Evolutionary conservation across 495 filamentous ascomycete species (phyloP).

Genomic region (Lophiostoma macrostomum): DNA sequence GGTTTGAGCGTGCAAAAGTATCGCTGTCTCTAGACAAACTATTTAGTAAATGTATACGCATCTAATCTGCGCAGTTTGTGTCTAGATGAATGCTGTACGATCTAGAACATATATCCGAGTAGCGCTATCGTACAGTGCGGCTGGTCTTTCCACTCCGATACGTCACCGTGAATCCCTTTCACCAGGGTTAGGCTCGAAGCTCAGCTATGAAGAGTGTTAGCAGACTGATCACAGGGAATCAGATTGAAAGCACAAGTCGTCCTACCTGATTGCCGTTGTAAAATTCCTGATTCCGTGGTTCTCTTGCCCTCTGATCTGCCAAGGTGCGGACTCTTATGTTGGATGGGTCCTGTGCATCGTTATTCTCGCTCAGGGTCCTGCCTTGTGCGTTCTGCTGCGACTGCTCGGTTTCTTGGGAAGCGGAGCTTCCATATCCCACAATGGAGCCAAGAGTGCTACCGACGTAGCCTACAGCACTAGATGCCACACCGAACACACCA

Average conservation of each 20-base stretch:
- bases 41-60: too few relatives aligned
- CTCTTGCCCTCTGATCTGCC: slow-evolving; percentile 51
- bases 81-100: too few relatives aligned
- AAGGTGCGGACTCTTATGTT: slow-evolving; percentile 54
- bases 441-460: slow-evolving; percentile 55
- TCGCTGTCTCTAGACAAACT: too few relatives aligned
- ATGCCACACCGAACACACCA: slow-evolving; percentile 43
- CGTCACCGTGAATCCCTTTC: too few relatives aligned
- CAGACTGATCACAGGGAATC: neutral
- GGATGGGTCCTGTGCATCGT: slow-evolving; percentile 5
- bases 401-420: too few relatives aligned
- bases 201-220: slow-evolving; percentile 8
- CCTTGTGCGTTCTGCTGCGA: neutral
- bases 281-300: slow-evolving; percentile 57
- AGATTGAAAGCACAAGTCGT: neutral
- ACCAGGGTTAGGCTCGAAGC: slow-evolving; percentile 17
- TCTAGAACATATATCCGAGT: too few relatives aligned
- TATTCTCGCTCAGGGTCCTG: neutral
- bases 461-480: slow-evolving; percentile 30
- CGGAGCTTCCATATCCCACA: slow-evolving; percentile 34
- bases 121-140: too few relatives aligned
- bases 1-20: too few relatives aligned
- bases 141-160: too few relatives aligned
- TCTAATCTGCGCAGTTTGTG: too few relatives aligned
- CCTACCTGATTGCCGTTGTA: slow-evolving; percentile 90